Evolutionary conservation across 2,329 filamentous ascomycete genomes (phyloP).

Genomic region (Geoglossum cookeanum): DNA sequence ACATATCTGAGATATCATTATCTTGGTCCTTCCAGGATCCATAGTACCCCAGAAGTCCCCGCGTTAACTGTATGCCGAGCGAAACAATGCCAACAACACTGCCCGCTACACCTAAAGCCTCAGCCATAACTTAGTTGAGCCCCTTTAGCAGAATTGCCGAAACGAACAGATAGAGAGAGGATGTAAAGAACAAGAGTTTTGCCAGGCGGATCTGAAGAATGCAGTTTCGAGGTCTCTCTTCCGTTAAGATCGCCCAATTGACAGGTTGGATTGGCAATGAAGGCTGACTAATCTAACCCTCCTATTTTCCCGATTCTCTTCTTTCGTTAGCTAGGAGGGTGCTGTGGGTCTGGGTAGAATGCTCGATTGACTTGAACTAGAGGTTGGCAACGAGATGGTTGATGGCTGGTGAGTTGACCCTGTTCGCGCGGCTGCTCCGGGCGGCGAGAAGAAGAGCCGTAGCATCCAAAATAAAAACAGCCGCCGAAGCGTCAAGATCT

Average conservation of each 20-base stretch:
- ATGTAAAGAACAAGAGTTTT: background rate
- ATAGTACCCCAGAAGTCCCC: background rate
- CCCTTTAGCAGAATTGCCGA: background rate
- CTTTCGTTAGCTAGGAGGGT: background rate
- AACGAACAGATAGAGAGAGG: background rate
- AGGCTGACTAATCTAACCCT: background rate
- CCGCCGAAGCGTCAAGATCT: too few relatives aligned
- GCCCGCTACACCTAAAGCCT: background rate
- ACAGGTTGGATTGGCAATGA: background rate
- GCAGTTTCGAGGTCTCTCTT: background rate
- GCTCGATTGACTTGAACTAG: too few relatives aligned
- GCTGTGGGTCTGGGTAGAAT: background rate
- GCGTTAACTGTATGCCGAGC: background rate
- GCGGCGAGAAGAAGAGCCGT: too few relatives aligned
- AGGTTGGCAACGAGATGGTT: too few relatives aligned
- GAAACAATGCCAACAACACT: background rate
- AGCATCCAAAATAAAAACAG: too few relatives aligned
- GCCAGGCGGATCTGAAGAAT: background rate
- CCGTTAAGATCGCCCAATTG: background rate
- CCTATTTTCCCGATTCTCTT: background rate
- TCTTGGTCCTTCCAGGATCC: background rate
- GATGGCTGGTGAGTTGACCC: too few relatives aligned
- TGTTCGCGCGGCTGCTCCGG: too few relatives aligned
- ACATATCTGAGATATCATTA: background rate
- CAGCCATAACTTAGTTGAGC: background rate